phyloP scores from a whole-genome alignment of 2,329 filamentous ascomycete species.

The Nothopassalora personata region DNA sequence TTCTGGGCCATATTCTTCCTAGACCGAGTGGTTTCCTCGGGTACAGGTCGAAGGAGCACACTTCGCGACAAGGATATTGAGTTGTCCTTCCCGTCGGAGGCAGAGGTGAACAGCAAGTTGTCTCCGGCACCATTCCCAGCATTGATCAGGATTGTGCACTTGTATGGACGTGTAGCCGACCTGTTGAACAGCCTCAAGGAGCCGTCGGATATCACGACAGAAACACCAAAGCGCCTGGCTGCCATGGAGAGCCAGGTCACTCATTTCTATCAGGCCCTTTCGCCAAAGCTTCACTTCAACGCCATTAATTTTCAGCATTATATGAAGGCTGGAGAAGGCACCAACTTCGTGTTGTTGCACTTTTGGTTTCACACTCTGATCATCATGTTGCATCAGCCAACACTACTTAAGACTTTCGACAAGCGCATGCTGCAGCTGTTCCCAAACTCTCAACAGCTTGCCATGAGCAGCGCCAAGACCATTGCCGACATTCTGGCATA shows the following conservation, averaged over 20 bases:
- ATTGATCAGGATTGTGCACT: constrained; percentile 75
- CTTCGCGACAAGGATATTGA: constrained; percentile 82
- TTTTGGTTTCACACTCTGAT: constrained; percentile 88
- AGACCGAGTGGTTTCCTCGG: constrained; percentile 80
- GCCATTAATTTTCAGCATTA: constrained; percentile 82
- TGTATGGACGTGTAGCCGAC: constrained; percentile 80
- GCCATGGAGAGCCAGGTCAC: constrained; percentile 80
- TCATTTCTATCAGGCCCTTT: constrained; percentile 66
- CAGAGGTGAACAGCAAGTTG: constrained; percentile 49
- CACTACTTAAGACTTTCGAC: constrained; percentile 71
- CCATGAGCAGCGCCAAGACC: constrained; percentile 86
- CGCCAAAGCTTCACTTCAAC: constrained; percentile 73
- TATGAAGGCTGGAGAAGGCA: constrained; percentile 72
- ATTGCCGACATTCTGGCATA: constrained; percentile 86
- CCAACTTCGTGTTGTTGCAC: constrained; percentile 79
- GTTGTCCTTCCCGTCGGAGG: constrained; percentile 59
- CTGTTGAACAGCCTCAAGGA: constrained; percentile 75
- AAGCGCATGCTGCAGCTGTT: constrained; percentile 65
- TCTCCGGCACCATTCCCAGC: constrained; percentile 72
- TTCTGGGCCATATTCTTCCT: constrained; percentile 89
- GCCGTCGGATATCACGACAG: constrained; percentile 66
- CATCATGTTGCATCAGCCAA: constrained; percentile 78
- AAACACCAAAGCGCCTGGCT: constrained; percentile 65
- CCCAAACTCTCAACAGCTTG: constrained; percentile 71
- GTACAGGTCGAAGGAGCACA: constrained; percentile 77